phyloP scores from a whole-genome alignment of 2,329 filamentous ascomycete species.

The Arthrobotrys entomopaga region DNA sequence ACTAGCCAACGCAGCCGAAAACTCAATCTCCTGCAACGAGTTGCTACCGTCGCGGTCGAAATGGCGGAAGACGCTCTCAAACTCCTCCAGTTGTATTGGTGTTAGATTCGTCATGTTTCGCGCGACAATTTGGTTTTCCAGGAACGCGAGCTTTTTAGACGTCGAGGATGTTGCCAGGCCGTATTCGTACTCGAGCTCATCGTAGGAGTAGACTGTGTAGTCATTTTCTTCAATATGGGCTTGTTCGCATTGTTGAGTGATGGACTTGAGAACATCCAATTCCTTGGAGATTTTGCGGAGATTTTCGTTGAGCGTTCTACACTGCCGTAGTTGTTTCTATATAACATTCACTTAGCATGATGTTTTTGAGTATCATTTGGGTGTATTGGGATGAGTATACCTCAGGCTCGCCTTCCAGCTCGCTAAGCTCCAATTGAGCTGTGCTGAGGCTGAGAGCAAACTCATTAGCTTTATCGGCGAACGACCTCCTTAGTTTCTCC shows the following conservation, averaged over 20 bases:
- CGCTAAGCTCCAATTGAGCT: constrained; percentile 91
- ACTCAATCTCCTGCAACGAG: constrained; percentile 89
- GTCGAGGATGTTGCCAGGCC: constrained; percentile 90
- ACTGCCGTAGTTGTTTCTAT: constrained; percentile 81
- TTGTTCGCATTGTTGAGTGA: constrained; percentile 90
- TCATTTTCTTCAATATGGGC: constrained; percentile 99
- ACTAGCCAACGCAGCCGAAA: constrained; percentile 93
- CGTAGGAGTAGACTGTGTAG: constrained; percentile 98
- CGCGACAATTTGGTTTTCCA: constrained; percentile 98
- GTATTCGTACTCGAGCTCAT: constrained; percentile 93
- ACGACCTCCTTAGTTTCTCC: constrained; percentile 87
- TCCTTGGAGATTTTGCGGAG: constrained; percentile 90
- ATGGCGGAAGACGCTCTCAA: constrained; percentile 97
- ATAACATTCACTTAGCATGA: background rate
- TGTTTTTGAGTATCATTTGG: background rate
- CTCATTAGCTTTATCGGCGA: constrained; percentile 98
- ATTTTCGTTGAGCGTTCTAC: constrained; percentile 83
- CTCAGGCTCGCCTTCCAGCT: constrained; percentile 95
- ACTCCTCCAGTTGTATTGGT: constrained; percentile 97
- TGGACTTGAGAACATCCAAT: constrained; percentile 82
- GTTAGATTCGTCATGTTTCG: constrained; percentile 99
- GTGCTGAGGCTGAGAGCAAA: constrained; percentile 96
- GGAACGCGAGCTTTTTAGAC: constrained; percentile 93
- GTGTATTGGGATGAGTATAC: constrained; percentile 61
- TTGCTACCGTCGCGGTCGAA: constrained; percentile 95